Percentiles rank a stretch among this genome's conserved stretches.
Evolutionary conservation across 345 rosid genomes (phyloP).

Genomic region (Gossypium australe): DNA sequence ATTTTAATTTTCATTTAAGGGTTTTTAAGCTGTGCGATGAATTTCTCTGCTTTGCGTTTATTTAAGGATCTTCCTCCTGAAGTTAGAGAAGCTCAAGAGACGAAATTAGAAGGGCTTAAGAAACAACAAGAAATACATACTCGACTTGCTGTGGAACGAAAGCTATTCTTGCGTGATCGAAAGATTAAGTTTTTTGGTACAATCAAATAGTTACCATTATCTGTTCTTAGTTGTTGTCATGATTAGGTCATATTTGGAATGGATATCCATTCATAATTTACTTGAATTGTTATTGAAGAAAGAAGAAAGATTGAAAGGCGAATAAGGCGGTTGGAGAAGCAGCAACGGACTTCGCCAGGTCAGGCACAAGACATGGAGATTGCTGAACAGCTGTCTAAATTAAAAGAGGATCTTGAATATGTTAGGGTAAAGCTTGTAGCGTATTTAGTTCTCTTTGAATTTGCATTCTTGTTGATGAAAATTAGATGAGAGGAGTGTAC

Average conservation of each 20-base stretch:
- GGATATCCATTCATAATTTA: neutral
- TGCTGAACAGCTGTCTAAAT: slow-evolving; percentile 66
- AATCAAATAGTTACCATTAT: neutral
- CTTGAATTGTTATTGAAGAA: slow-evolving; percentile 32
- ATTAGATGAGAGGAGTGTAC: neutral
- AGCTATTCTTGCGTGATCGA: slow-evolving; percentile 75
- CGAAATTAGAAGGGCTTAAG: slow-evolving; percentile 69
- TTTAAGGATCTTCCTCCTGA: slow-evolving; percentile 61
- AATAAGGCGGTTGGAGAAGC: slow-evolving; percentile 81
- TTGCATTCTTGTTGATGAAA: neutral
- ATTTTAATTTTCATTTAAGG: neutral
- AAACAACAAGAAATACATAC: slow-evolving; percentile 80
- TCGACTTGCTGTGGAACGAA: slow-evolving; percentile 79
- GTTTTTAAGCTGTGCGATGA: neutral
- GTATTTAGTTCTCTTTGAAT: neutral
- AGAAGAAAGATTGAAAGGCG: slow-evolving; percentile 89
- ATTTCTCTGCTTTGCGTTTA: neutral
- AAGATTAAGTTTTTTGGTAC: slow-evolving; percentile 91
- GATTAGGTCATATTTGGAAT: neutral
- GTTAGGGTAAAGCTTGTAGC: neutral
- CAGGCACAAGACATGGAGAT: slow-evolving; percentile 61
- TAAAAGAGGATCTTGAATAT: neutral
- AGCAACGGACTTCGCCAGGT: slow-evolving; percentile 67
- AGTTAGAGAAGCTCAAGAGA: slow-evolving; percentile 62
- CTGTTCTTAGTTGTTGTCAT: neutral